Evolutionary conservation across 257 asterid genomes (phyloP).

Genomic region (Rubia yunnanensis): DNA sequence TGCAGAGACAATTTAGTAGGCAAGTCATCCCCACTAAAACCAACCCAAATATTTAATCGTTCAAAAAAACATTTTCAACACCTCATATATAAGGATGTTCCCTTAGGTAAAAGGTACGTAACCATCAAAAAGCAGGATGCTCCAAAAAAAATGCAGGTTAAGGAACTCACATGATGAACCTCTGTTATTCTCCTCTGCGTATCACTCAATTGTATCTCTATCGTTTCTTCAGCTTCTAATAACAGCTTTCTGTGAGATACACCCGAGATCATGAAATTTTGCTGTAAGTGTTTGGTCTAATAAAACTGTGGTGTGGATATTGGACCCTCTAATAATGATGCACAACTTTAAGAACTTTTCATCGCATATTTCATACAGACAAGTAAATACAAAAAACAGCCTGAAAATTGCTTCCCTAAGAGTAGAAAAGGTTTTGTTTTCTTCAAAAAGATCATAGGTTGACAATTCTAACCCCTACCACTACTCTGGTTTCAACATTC

Average conservation of each 20-base stretch:
- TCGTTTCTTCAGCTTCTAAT: slow-evolving; percentile 54
- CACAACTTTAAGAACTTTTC: neutral
- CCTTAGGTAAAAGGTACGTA: neutral
- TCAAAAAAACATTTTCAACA: too few relatives aligned
- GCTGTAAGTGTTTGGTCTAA: slow-evolving; percentile 5
- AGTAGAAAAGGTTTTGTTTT: too few relatives aligned
- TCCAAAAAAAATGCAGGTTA: slow-evolving; percentile 13
- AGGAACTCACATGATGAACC: slow-evolving; percentile 54
- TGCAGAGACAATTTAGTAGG: slow-evolving; percentile 25
- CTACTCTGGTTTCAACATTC: neutral
- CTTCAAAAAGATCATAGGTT: too few relatives aligned
- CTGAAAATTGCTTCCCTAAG: too few relatives aligned
- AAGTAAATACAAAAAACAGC: too few relatives aligned
- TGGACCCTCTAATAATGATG: neutral
- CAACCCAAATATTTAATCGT: too few relatives aligned
- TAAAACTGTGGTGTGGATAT: neutral
- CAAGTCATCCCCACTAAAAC: neutral
- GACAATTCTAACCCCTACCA: slow-evolving; percentile 2
- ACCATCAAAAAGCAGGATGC: neutral
- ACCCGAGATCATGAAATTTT: slow-evolving; percentile 34
- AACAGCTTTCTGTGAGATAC: slow-evolving; percentile 47
- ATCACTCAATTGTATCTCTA: slow-evolving; percentile 48
- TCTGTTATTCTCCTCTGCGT: slow-evolving; percentile 63
- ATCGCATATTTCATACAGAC: too few relatives aligned
- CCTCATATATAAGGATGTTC: neutral